phyloP scores from a whole-genome alignment of 176 grass and related monocot species.

The Paspalum vaginatum region DNA sequence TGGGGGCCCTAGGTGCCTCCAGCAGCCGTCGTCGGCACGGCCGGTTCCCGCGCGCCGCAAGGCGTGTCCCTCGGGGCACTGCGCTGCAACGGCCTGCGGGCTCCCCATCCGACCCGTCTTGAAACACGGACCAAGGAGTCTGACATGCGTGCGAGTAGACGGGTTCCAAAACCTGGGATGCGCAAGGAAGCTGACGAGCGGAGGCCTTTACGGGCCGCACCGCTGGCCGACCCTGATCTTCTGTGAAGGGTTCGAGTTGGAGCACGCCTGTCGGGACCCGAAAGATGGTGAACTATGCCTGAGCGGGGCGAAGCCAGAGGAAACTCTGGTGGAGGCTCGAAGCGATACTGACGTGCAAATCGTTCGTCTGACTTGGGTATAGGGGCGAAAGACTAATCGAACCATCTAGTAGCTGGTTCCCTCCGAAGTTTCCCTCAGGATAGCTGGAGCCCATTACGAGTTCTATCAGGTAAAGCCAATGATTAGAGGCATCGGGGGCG shows the following conservation, averaged over 20 bases:
- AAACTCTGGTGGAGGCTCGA: slow-evolving; percentile 80
- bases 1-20: background rate
- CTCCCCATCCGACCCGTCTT: slow-evolving; percentile 72
- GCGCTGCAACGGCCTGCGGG: slow-evolving; percentile 18
- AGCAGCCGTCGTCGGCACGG: background rate
- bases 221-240: slow-evolving; percentile 43
- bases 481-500: slow-evolving; percentile 56
- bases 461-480: slow-evolving; percentile 80
- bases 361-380: slow-evolving; percentile 72
- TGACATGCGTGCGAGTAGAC: background rate
- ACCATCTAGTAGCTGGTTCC: slow-evolving; percentile 79
- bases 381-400: slow-evolving; percentile 78
- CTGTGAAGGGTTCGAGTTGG: slow-evolving; percentile 79
- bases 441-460: slow-evolving; percentile 56
- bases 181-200: background rate
- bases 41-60: background rate
- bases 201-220: no score
- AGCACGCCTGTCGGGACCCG: slow-evolving; percentile 63
- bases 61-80: no score
- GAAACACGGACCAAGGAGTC: slow-evolving; percentile 81
- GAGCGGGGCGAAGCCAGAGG: slow-evolving; percentile 68
- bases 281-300: slow-evolving; percentile 78
- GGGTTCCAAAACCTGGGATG: no score
- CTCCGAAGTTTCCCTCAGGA: slow-evolving; percentile 63
- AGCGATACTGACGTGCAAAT: slow-evolving; percentile 62